Evolutionary conservation across 2,329 filamentous ascomycete genomes (phyloP).

Genomic region (Didymella pinodella): DNA sequence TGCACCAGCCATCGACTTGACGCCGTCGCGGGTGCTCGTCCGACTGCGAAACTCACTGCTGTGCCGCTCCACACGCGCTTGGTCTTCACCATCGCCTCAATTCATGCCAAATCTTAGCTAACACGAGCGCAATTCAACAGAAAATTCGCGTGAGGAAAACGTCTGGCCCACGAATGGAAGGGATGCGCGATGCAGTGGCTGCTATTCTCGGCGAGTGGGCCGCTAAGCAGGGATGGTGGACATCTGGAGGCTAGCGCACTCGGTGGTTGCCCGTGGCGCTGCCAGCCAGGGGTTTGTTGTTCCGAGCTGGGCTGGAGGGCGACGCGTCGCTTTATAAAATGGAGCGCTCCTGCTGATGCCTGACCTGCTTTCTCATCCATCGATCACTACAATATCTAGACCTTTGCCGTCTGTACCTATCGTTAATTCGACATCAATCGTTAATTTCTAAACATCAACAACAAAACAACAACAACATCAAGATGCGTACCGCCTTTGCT

Average conservation of each 20-base stretch:
- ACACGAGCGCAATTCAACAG: slow-evolving; percentile 21
- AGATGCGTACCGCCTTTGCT: slow-evolving; percentile 40
- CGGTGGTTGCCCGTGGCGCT: slow-evolving; percentile 19
- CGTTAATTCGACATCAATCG: slow-evolving; percentile 14
- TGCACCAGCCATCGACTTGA: slow-evolving; percentile 8
- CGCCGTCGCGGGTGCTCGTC: neutral
- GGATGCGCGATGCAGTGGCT: slow-evolving; percentile 14
- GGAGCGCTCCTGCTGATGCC: neutral
- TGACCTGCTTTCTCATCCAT: neutral
- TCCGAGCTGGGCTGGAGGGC: slow-evolving; percentile 12
- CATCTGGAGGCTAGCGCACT: slow-evolving; percentile 14
- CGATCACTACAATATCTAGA: slow-evolving; percentile 9
- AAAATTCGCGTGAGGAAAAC: slow-evolving; percentile 12
- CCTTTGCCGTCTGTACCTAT: slow-evolving; percentile 17
- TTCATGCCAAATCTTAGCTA: slow-evolving; percentile 7
- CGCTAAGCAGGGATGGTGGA: slow-evolving; percentile 8
- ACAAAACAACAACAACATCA: slow-evolving; percentile 22
- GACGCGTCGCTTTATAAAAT: slow-evolving; percentile 18
- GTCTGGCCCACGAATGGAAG: slow-evolving; percentile 20
- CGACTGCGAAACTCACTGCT: neutral
- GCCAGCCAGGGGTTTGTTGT: slow-evolving; percentile 19
- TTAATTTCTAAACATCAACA: slow-evolving; percentile 21
- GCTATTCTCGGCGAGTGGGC: slow-evolving; percentile 22
- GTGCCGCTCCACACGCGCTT: slow-evolving; percentile 7
- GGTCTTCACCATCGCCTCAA: slow-evolving; percentile 12